phyloP scores from a whole-genome alignment of 1,284 basidiomycete species.

The Ustilago lituana region DNA sequence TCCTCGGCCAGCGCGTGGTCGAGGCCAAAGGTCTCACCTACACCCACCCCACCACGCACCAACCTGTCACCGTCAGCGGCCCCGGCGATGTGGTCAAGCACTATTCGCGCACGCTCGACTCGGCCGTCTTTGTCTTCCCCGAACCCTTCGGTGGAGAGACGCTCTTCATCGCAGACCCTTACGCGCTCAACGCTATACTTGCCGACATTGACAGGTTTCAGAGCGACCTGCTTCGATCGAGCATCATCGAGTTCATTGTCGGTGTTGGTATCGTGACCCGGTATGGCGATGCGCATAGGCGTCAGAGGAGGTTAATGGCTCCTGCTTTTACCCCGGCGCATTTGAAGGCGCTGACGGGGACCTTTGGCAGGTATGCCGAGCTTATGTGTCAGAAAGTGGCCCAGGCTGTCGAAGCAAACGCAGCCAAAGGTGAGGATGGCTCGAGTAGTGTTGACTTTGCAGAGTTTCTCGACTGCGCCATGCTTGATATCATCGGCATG shows the following conservation, averaged over 20 bases:
- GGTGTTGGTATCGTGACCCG: slow-evolving; percentile 41
- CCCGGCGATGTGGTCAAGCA: slow-evolving; percentile 33
- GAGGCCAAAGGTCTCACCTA: slow-evolving; percentile 37
- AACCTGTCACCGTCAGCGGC: slow-evolving; percentile 9
- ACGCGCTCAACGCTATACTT: slow-evolving; percentile 34
- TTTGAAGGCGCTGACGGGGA: slow-evolving; percentile 38
- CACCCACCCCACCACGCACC: neutral
- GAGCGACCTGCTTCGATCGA: slow-evolving; percentile 25
- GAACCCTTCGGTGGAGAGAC: slow-evolving; percentile 43
- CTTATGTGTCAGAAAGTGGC: slow-evolving; percentile 45
- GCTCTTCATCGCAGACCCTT: slow-evolving; percentile 27
- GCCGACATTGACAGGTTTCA: slow-evolving; percentile 42
- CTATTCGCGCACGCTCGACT: slow-evolving; percentile 17
- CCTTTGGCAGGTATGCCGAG: slow-evolving; percentile 47
- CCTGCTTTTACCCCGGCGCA: slow-evolving; percentile 55
- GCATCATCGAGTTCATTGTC: slow-evolving; percentile 43
- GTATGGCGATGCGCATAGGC: slow-evolving; percentile 42
- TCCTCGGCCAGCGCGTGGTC: slow-evolving; percentile 32
- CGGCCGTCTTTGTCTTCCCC: slow-evolving; percentile 29
- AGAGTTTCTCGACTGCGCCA: slow-evolving; percentile 53
- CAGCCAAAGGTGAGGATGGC: neutral
- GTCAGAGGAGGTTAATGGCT: slow-evolving; percentile 51
- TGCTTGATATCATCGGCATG: slow-evolving; percentile 64
- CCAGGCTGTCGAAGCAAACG: neutral
- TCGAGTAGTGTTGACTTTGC: slow-evolving; percentile 53